phyloP scores from a whole-genome alignment of 768 basidiomycete species.

The Lactarius tabidus region DNA sequence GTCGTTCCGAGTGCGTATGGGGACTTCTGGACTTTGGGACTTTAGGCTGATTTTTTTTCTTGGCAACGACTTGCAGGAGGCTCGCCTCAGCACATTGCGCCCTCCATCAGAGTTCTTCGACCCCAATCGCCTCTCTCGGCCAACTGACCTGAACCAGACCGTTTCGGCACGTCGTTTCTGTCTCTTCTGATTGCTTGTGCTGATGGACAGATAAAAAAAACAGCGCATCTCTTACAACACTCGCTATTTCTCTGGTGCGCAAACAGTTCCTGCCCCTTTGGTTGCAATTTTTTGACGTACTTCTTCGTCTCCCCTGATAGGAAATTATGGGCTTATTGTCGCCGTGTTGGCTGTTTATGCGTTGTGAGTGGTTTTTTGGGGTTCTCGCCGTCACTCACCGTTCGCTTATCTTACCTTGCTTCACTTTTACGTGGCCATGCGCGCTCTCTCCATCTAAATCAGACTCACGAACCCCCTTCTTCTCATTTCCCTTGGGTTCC shows the following conservation, averaged over 20 bases:
- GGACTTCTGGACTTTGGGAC: neutral
- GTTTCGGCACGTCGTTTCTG: conserved; percentile 53
- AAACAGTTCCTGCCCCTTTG: too few species aligned
- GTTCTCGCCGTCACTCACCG: neutral
- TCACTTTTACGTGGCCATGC: neutral
- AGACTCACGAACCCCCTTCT: conserved; percentile 83
- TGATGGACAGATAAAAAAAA: conserved; percentile 1
- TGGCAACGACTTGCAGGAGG: conserved; percentile 49
- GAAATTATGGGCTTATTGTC: conserved; percentile 85
- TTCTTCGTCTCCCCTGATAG: conserved; percentile 36
- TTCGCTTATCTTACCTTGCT: conserved; percentile 1
- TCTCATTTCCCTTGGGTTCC: conserved; percentile 78
- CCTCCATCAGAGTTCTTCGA: conserved; percentile 80
- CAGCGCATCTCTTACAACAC: conserved; percentile 95
- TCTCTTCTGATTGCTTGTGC: neutral
- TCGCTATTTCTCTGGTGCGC: conserved; percentile 74
- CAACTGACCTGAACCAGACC: conserved; percentile 75
- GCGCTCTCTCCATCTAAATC: neutral
- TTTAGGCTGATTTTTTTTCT: neutral
- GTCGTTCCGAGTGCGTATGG: conserved; percentile 56
- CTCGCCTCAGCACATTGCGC: conserved; percentile 70
- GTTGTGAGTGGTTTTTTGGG: conserved; percentile 48
- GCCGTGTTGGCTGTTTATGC: conserved; percentile 81
- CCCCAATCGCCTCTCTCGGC: conserved; percentile 75
- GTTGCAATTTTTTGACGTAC: neutral